Evolutionary conservation across 2,329 filamentous ascomycete genomes (phyloP), one percentile per base, ranked within the genome.

Genomic region (Aspergillus bombycis): DNA sequence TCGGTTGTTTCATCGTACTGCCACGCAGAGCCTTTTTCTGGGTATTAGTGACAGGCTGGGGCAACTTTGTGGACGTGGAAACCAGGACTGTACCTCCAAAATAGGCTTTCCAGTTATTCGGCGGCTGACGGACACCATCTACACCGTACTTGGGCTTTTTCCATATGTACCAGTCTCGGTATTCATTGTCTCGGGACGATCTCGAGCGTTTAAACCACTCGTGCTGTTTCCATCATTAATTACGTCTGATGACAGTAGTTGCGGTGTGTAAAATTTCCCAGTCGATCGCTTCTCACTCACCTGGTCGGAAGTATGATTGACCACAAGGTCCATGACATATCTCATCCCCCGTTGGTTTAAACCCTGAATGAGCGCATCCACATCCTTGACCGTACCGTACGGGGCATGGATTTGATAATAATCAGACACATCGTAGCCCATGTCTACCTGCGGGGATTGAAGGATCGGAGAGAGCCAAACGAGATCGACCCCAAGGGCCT

Each of bases 111-210:
- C 38, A 41, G 38, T 93, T 93, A 68, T 91, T 93, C 0, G 91
- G 91, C 0, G 90, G 88, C 59, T 88, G 82, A 1, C 88, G 84
- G 28, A 83, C 83, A 3, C 89, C 90, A n/a, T 87, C 78, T 9
- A 7, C 38, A n/a, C 73, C 73, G 65, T 85, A 82, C 57, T 81
- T 82, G 56, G 84, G 81, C 1, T 84, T 83, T 61, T 70, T 81
- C 80, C 77, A 79, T 67, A 88, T 85, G 69, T 90, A 91, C 88
- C 89, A 92, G 73, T 90, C 83, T 2, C 89, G 80, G 71, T 90
- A 90, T 6, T 87, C 82, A 70, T 82, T 89, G 66, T 84, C 80
- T 60, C 82, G 85, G 50, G 85, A 87, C 30, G 83, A 84, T 55
- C 86, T 80, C 2, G 87, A 89, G 71, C 90, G 85, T 52, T 85